Base-by-base conservation (phyloP, 768 basidiomycete genomes). In the Agrocybe pediades region DNA sequence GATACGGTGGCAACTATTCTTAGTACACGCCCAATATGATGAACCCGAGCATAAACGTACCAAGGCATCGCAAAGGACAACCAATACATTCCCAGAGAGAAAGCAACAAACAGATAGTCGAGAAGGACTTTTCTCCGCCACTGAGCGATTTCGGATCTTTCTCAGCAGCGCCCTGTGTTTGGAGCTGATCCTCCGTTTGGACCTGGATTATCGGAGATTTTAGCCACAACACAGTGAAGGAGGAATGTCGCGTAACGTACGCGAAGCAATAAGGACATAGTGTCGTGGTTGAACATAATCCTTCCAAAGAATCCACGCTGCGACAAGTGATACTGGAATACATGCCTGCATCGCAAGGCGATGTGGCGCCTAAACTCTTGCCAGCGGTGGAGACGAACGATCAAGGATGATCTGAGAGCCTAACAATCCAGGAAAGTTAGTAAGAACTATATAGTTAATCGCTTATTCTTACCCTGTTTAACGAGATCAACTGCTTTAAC, bases 91-190 rank as follows among this genome's bases (percentile, higher is more conserved):
- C 92, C 97, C 97, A 99, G 41, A 99, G 77, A 3, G 97, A 87
- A n/a, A 98, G 74, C 43, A 99, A 74, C 47, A 99, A 70, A 61
- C 94, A 95, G 57, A 98, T 93, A 0, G 96, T 98, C 6, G 95
- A 91, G 72, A 97, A 99, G 6, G 92, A 95, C 70, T 97, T 96
- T 69, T 98, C 96, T 33, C 96, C 95, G 43, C 95, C 95, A 59
- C 90, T 92, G 16, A 95, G 77, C 25, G 89, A 88, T 30, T 85
- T 86, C 3, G 93, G 89, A 64, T 95, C 90, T 68, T 93, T 93
- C 61, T 92, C 90, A 27, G 80, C 76, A 20, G 65, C 71, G 3
- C 74, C 80, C 67, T 87, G 85, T 0, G 86, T 85, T 25, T 76
- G 73, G 13, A 79, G 74, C 62, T 87, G 84, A 59, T 94, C 92